These are phyloP conservation scores for Aplosporella prunicola DNA, from an alignment of 2,329 filamentous ascomycete species.

Conservation along the genomic window DNA sequence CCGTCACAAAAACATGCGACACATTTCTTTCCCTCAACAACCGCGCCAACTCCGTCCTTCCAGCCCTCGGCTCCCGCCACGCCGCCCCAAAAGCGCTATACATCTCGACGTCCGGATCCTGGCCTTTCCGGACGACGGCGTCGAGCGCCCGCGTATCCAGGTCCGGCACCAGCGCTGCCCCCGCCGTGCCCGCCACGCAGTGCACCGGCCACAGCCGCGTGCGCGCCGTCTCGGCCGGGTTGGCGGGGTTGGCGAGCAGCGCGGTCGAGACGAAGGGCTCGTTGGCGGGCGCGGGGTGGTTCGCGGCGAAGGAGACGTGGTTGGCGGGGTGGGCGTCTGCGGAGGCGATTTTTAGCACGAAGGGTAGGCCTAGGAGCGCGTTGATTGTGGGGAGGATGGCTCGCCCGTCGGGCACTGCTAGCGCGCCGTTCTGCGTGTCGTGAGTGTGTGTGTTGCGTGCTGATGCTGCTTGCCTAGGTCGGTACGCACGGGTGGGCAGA, in stretches of 20 bases:
- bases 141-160: slow-evolving; percentile 39
- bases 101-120: slow-evolving; percentile 70
- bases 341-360: slow-evolving; percentile 70
- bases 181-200: slow-evolving; percentile 67
- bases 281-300: slow-evolving; percentile 56
- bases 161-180: slow-evolving; percentile 65
- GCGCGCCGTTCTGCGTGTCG: slow-evolving; percentile 58
- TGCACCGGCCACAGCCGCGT: slow-evolving; percentile 82
- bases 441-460: slow-evolving; percentile 10
- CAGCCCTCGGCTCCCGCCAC: slow-evolving; percentile 61
- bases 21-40: slow-evolving; percentile 49
- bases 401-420: slow-evolving; percentile 69
- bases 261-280: slow-evolving; percentile 57
- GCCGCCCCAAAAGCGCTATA: slow-evolving; percentile 71
- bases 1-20: slow-evolving; percentile 76
- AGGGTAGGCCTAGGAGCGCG: slow-evolving; percentile 59
- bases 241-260: slow-evolving; percentile 57
- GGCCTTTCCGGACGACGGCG: slow-evolving; percentile 66
- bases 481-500: slow-evolving; percentile 69
- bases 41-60: slow-evolving; percentile 52
- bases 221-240: slow-evolving; percentile 52
- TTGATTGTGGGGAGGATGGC: slow-evolving; percentile 64
- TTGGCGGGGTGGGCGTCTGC: slow-evolving; percentile 78
- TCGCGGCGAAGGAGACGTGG: slow-evolving; percentile 83
- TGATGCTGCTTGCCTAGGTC: slow-evolving; percentile 1